Conservation (phyloP, 257 asterid species). For the Mitragyna speciosa region DNA sequence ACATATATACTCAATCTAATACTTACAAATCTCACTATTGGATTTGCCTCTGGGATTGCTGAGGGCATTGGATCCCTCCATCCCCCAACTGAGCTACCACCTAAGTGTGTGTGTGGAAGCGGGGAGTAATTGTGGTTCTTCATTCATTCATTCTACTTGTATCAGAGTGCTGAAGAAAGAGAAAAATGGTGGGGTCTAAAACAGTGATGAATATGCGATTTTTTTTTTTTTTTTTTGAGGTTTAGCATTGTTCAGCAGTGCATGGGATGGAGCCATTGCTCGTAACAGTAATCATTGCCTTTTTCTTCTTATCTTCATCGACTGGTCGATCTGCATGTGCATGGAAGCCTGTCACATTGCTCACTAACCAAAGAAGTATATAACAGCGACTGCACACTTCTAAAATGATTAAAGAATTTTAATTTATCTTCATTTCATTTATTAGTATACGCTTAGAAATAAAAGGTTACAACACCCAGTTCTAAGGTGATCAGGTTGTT, state of each 20-base stretch:
- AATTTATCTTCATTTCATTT: too few relatives aligned
- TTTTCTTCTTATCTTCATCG: neutral
- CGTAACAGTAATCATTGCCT: slow-evolving; percentile 15
- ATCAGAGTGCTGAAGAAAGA: slow-evolving; percentile 1
- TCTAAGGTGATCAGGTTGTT: too few relatives aligned
- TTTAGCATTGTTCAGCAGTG: slow-evolving; percentile 12
- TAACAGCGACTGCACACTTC: neutral
- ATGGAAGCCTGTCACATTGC: slow-evolving; percentile 7
- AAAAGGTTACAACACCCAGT: too few relatives aligned
- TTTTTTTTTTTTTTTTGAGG: slow-evolving; percentile 1
- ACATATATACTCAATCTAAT: too few relatives aligned
- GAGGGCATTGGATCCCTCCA: too few relatives aligned
- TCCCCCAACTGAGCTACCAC: neutral
- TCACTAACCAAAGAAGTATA: neutral
- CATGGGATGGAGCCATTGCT: slow-evolving; percentile 8
- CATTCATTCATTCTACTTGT: neutral
- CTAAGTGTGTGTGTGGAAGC: neutral
- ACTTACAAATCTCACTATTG: too few relatives aligned
- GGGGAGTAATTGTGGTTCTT: neutral
- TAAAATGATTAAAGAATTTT: neutral
- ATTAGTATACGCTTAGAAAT: too few relatives aligned
- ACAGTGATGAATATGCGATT: neutral
- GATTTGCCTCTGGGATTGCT: too few relatives aligned
- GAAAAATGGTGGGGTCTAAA: slow-evolving; percentile 5
- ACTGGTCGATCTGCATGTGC: neutral